Percentiles rank a stretch among this genome's conserved stretches.
Conservation (phyloP, 129 eudicot species). For the Rutidosis leptorrhynchoides region DNA sequence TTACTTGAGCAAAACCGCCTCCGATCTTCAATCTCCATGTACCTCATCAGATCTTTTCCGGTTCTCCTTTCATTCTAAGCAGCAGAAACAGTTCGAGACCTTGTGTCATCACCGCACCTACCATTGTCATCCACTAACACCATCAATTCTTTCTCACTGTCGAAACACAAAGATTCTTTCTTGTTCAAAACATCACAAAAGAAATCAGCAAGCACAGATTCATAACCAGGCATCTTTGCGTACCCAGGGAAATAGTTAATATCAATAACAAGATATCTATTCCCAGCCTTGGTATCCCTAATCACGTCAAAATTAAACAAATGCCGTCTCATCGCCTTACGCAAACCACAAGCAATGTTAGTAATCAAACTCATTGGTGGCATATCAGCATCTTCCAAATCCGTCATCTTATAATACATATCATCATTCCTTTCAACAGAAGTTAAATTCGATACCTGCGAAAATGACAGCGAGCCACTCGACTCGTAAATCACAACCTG, state of each 20-base stretch:
- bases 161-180: conserved; percentile 34
- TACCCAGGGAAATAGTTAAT: conserved; percentile 79
- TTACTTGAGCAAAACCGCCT: background rate
- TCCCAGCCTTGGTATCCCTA: conserved; percentile 52
- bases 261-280: conserved; percentile 64
- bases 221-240: conserved; percentile 66
- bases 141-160: conserved; percentile 33
- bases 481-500: conserved; percentile 60
- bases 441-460: conserved; percentile 64
- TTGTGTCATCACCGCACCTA: conserved; percentile 26
- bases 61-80: conserved; percentile 20
- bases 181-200: conserved; percentile 53
- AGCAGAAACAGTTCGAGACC: conserved; percentile 34
- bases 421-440: conserved; percentile 45
- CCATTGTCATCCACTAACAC: conserved; percentile 41
- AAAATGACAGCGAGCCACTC: conserved; percentile 54
- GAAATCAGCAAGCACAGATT: conserved; percentile 53
- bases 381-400: conserved; percentile 43
- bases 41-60: background rate
- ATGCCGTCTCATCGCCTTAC: conserved; percentile 40
- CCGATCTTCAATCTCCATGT: conserved; percentile 2
- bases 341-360: conserved; percentile 49
- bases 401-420: conserved; percentile 45
- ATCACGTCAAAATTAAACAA: conserved; percentile 74
- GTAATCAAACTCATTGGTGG: conserved; percentile 47